These are phyloP conservation scores for Sarcomyxa edulis DNA, from an alignment of 768 basidiomycete genomes.

Conservation along the genomic window DNA sequence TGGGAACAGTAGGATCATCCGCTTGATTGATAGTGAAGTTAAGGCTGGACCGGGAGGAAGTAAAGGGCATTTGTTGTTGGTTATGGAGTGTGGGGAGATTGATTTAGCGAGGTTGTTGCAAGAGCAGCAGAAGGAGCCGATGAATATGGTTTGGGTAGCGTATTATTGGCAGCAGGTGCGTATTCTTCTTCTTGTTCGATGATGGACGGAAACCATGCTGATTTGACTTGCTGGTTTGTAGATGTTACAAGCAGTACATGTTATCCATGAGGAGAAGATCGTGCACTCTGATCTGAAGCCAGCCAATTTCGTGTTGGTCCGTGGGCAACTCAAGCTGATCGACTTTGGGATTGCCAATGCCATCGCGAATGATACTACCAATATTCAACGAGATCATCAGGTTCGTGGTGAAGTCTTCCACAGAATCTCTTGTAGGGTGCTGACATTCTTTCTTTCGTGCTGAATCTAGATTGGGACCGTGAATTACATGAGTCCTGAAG, in stretches of 20 bases:
- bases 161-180: slow-evolving; percentile 96
- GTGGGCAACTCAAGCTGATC: slow-evolving; percentile 92
- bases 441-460: not conserved
- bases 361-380: slow-evolving; percentile 97
- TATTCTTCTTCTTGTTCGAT: not conserved
- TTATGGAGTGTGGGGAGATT: slow-evolving; percentile 97
- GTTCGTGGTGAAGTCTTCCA: slow-evolving; percentile 29
- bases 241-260: slow-evolving; percentile 99
- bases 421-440: not conserved
- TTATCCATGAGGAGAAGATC: slow-evolving; percentile 97
- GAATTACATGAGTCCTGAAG: slow-evolving; percentile 99
- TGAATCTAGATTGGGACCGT: slow-evolving; percentile 80
- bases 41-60: slow-evolving; percentile 64
- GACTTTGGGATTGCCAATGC: slow-evolving; percentile 99
- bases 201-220: not conserved
- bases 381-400: slow-evolving; percentile 95
- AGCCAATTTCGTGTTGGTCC: slow-evolving; percentile 96
- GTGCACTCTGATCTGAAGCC: slow-evolving; percentile 98
- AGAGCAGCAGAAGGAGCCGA: slow-evolving; percentile 76
- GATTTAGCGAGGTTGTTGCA: slow-evolving; percentile 81
- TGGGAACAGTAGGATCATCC: slow-evolving; percentile 90
- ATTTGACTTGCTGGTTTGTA: slow-evolving; percentile 23
- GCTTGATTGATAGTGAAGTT: slow-evolving; percentile 86
- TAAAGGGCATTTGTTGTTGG: slow-evolving; percentile 74
- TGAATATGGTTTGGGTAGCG: slow-evolving; percentile 93